Base-by-base conservation (phyloP, 257 asterid genomes). In the Fraxinus pennsylvanica region DNA sequence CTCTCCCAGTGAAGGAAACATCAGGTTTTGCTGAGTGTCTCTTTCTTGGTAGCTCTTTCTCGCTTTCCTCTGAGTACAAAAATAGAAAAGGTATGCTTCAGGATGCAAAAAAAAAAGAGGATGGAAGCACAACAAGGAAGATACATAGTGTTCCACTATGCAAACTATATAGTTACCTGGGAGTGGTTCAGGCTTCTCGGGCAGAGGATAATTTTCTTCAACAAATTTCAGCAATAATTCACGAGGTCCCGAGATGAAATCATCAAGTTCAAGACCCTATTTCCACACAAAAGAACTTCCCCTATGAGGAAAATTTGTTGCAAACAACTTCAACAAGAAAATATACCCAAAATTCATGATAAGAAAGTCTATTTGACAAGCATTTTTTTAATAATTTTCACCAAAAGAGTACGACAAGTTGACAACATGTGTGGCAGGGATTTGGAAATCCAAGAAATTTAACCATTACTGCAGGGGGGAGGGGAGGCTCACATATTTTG, bases 201-300 rank as follows among this genome's bases (percentile, higher is more conserved):
- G 98, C 82, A 96, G 86, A 22, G 99, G 98, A 85, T 96, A 96
- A 80, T 90, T 92, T 79, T 96, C 99, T 85, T 92, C 98, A 73
- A 93, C 99, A 87, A 93, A 92, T 89, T 96, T 96, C 81, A 96
- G 91, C 89, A 96, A 83, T 78, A 96, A 81, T 81, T 96, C 99
- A 76, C 97, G 98, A 78, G 99, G 99, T 80, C 99, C 99, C 82
- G 99, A 96, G 79, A 96, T 74, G 83, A 96, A 96, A 90, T 96
- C 99, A 81, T 96, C 99, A 80, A 93, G 99, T 79, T 93, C 99
- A 86, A 86, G 78, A 80, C 99, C 99, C 98, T 95, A 80, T 73
- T 61, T 73, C 73, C 71, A 77, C 76, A 67, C 54, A 85, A 77
- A 83, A 73, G 59, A 73, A 65, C 69, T 78, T 79, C 41, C 41